A percentile compares a stretch with the other conserved stretches of the same genome.
These are phyloP conservation scores for Hemileccinum rubropunctum DNA, from an alignment of 768 basidiomycete species.

Conservation along the genomic window DNA sequence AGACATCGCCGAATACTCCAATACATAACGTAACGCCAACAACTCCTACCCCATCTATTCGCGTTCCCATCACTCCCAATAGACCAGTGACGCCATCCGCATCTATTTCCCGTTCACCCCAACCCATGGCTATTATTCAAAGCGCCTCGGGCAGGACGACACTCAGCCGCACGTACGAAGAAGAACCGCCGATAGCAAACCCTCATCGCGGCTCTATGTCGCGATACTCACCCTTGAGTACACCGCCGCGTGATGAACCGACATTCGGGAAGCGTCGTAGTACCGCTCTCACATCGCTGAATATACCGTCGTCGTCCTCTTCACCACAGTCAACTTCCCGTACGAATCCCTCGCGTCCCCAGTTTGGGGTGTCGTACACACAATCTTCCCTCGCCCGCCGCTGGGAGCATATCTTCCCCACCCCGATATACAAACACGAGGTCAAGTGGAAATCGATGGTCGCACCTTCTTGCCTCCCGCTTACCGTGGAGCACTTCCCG, in stretches of 20 bases:
- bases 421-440: slow-evolving; percentile 72
- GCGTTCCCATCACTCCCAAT: slow-evolving; percentile 30
- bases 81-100: slow-evolving; percentile 30
- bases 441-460: slow-evolving; percentile 90
- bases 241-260: slow-evolving; percentile 70
- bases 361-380: slow-evolving; percentile 52
- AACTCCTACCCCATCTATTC: slow-evolving; percentile 25
- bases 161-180: slow-evolving; percentile 54
- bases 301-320: slow-evolving; percentile 47
- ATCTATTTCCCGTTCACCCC: slow-evolving; percentile 37
- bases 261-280: slow-evolving; percentile 53
- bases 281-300: slow-evolving; percentile 35
- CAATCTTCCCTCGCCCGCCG: slow-evolving; percentile 77
- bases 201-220: slow-evolving; percentile 48
- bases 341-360: slow-evolving; percentile 68
- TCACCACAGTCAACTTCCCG: slow-evolving; percentile 37
- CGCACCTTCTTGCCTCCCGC: slow-evolving; percentile 83
- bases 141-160: slow-evolving; percentile 42
- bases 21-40: slow-evolving; percentile 36
- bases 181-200: slow-evolving; percentile 42
- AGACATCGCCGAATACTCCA: slow-evolving; percentile 45
- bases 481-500: slow-evolving; percentile 90
- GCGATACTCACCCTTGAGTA: slow-evolving; percentile 62
- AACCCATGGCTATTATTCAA: slow-evolving; percentile 40
- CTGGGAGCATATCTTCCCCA: slow-evolving; percentile 87